Evolutionary conservation across 2,329 filamentous ascomycete species (phyloP), one percentile per base, ranked within the genome.

Genomic region (Xylariales sp.): DNA sequence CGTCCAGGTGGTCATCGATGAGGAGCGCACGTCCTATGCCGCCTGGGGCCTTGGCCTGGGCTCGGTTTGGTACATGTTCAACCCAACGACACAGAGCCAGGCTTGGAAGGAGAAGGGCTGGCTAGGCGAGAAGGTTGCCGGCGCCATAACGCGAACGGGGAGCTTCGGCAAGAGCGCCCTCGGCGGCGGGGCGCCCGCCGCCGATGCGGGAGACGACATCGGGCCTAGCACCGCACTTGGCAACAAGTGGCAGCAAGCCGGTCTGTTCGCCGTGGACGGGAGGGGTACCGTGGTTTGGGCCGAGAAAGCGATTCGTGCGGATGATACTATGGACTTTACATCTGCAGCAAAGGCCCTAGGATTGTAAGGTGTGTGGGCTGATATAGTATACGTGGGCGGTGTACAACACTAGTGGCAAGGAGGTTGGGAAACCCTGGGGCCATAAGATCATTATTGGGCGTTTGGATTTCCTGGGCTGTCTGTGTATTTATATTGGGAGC

Each of bases 11-110:
- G 55, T 81, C 40, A 57, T 78, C 40, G 76, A 81, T 57, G 68
- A 76, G 48, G 67, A 72, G 41, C 69, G 76, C 41, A 65, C 70
- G 43, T 50, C 78, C 24, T 81, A 81, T 49, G 74, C 76, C 3
- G 66, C 72, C 10, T 81, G 75, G 75, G 77, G 77, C 3, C 62
- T 81, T 5, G 76, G 76, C 1, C 53, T 72, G 5, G 68, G 66
- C 17, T 63, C 53, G 33, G 56, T 69, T 33, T 75, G 70, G 70
- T 70, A 67, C 52, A 65, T 75, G 39, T 66, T 76, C 48, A 72
- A 76, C 59, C 72, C 72, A 34, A 61, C 65, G 31, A 72, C 70
- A 10, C 72, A 75, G 55, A 56, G 69, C 27, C 67, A 72, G 40
- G 67, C 65, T 6, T 76, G 70, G 69, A 68, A 68, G 48, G 70